phyloP scores from a whole-genome alignment of 306 rosid species.

The Ormosia semicastrata region DNA sequence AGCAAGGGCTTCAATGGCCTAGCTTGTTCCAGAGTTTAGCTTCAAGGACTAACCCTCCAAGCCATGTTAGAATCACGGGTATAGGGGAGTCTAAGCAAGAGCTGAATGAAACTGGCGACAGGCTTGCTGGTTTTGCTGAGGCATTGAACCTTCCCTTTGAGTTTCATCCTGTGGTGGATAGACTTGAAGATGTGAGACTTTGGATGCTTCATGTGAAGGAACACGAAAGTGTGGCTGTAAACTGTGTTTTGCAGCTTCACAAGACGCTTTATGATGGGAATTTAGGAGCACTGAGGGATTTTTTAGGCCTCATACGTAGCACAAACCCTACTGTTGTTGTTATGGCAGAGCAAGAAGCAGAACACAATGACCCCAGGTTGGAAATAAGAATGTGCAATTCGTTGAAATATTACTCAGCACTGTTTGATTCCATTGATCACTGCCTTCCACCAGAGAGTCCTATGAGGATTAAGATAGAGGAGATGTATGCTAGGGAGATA shows the following conservation, averaged over 20 bases:
- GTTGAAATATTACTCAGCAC: constrained; percentile 67
- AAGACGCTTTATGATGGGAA: constrained; percentile 65
- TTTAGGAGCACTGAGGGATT: constrained; percentile 77
- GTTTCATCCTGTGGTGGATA: constrained; percentile 92
- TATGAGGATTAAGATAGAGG: constrained; percentile 67
- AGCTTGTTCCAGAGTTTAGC: constrained; percentile 91
- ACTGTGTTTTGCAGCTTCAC: constrained; percentile 84
- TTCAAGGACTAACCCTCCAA: constrained; percentile 76
- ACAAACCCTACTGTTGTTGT: constrained; percentile 63
- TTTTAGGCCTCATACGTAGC: constrained; percentile 82
- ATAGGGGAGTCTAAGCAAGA: constrained; percentile 94
- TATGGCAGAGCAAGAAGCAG: constrained; percentile 86
- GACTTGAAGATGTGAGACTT: constrained; percentile 93
- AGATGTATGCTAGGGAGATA: constrained; percentile 75
- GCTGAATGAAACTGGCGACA: constrained; percentile 86
- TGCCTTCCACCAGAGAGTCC: constrained; percentile 62
- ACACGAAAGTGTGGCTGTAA: constrained; percentile 80
- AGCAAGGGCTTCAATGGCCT: constrained; percentile 97
- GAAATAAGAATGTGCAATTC: constrained; percentile 72
- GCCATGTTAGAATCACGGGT: constrained; percentile 88
- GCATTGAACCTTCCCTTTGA: constrained; percentile 83
- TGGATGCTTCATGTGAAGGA: constrained; percentile 99
- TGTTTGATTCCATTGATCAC: constrained; percentile 70
- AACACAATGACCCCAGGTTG: constrained; percentile 62
- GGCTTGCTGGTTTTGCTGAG: constrained; percentile 82